Conservation (phyloP, 2,329 filamentous ascomycete species). For the Pseudogymnoascus pannorum region DNA sequence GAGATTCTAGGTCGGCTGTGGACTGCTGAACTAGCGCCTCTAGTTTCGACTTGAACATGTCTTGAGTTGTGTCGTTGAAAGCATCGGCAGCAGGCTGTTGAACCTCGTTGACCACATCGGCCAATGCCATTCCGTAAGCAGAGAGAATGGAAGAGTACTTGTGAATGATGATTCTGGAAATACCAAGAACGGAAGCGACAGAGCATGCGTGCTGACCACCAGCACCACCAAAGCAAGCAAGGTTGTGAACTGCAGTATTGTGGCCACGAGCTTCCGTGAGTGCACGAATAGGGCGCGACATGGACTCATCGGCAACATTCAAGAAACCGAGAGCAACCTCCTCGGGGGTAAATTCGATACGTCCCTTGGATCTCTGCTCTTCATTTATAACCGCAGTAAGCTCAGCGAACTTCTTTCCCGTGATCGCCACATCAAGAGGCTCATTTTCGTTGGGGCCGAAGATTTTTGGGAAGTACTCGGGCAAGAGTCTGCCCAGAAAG, state of each 20-base stretch:
- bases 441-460: conserved; percentile 84
- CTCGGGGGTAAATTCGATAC: conserved; percentile 61
- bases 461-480: conserved; percentile 88
- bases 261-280: conserved; percentile 87
- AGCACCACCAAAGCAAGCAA: conserved; percentile 86
- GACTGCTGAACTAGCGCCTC: conserved; percentile 68
- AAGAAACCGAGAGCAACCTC: conserved; percentile 55
- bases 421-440: conserved; percentile 67
- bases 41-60: conserved; percentile 63
- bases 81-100: conserved; percentile 64
- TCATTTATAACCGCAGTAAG: conserved; percentile 69
- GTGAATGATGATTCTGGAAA: conserved; percentile 79
- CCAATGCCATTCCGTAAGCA: conserved; percentile 86
- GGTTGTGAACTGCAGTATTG: conserved; percentile 75
- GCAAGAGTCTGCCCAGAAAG: conserved; percentile 72
- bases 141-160: conserved; percentile 82
- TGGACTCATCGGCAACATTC: conserved; percentile 85
- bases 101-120: conserved; percentile 83
- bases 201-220: conserved; percentile 86
- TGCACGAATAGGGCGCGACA: conserved; percentile 82
- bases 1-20: conserved; percentile 54
- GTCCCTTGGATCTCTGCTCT: conserved; percentile 49
- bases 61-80: conserved; percentile 45
- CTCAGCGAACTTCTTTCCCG: conserved; percentile 64
- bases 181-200: conserved; percentile 74